A percentile compares a stretch with the other conserved stretches of the same genome.
These are phyloP conservation scores for Porphyrellus sp. DNA, from an alignment of 1,284 basidiomycete species.

Conservation along the genomic window DNA sequence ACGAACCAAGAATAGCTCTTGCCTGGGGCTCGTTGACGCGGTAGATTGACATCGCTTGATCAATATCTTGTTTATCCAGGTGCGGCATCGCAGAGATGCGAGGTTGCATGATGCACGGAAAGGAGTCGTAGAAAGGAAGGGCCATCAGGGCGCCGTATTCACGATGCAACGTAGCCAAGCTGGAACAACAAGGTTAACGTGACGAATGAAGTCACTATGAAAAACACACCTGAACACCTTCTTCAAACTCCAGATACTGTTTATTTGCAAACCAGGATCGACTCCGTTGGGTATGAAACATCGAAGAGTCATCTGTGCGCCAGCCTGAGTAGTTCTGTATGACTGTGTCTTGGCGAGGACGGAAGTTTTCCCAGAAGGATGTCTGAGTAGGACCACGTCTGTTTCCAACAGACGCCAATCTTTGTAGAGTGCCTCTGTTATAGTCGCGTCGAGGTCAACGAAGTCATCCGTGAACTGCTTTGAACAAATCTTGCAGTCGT, in stretches of 20 bases:
- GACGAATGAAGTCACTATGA: neutral
- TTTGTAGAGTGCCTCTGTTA: slow-evolving; percentile 55
- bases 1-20: slow-evolving; percentile 77
- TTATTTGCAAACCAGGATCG: slow-evolving; percentile 61
- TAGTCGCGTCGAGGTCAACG: slow-evolving; percentile 66
- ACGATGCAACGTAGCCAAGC: slow-evolving; percentile 86
- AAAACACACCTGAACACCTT: slow-evolving; percentile 75
- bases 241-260: slow-evolving; percentile 70
- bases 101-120: slow-evolving; percentile 67
- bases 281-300: slow-evolving; percentile 41
- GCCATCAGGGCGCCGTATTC: slow-evolving; percentile 89
- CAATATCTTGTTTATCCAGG: slow-evolving; percentile 55
- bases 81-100: slow-evolving; percentile 49
- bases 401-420: slow-evolving; percentile 78
- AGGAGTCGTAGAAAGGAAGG: slow-evolving; percentile 81
- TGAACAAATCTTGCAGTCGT: slow-evolving; percentile 57
- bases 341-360: slow-evolving; percentile 78
- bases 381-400: slow-evolving; percentile 73
- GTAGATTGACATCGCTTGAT: slow-evolving; percentile 67
- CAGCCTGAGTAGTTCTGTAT: slow-evolving; percentile 54
- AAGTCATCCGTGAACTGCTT: slow-evolving; percentile 71
- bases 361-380: slow-evolving; percentile 46
- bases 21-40: slow-evolving; percentile 94
- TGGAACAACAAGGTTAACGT: slow-evolving; percentile 35
- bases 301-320: slow-evolving; percentile 49